These are phyloP conservation scores for Alternaria consortialis DNA, from an alignment of 2,329 filamentous ascomycete genomes.

Conservation along the genomic window DNA sequence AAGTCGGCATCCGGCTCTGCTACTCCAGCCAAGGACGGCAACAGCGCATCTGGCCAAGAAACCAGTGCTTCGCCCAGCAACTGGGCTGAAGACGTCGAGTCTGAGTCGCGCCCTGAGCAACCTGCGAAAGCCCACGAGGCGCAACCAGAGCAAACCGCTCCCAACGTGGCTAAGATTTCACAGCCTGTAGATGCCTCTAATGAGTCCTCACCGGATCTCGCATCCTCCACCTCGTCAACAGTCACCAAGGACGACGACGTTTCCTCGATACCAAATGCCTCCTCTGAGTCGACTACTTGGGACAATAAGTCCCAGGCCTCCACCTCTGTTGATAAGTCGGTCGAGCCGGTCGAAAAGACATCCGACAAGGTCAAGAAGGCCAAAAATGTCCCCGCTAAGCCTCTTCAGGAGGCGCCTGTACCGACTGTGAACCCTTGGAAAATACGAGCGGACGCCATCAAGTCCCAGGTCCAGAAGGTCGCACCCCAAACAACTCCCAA, in stretches of 20 bases:
- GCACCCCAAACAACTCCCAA: conserved; percentile 52
- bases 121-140: conserved; percentile 33
- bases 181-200: conserved; percentile 34
- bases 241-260: conserved; percentile 68
- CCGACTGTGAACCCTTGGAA: conserved; percentile 90
- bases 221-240: conserved; percentile 62
- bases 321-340: conserved; percentile 70
- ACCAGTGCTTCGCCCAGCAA: conserved; percentile 49
- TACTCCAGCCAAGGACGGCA: conserved; percentile 54
- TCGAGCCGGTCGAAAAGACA: conserved; percentile 59
- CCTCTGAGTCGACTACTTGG: conserved; percentile 72
- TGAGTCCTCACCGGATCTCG: conserved; percentile 63
- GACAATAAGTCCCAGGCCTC: conserved; percentile 71
- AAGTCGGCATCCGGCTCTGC: conserved; percentile 56
- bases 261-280: conserved; percentile 69
- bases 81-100: conserved; percentile 61
- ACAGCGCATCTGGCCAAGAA: conserved; percentile 32
- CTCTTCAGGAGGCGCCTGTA: conserved; percentile 80
- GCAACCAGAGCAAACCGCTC: conserved; percentile 24
- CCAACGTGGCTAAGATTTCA: conserved; percentile 27
- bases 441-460: conserved; percentile 74
- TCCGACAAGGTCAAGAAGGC: conserved; percentile 63
- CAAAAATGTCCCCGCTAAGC: conserved; percentile 58
- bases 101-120: conserved; percentile 39
- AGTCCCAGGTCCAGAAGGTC: conserved; percentile 59